These are phyloP conservation scores for Phytophthora hibernalis DNA, from an alignment of 352 stramenopile genomes.

Conservation along the genomic window DNA sequence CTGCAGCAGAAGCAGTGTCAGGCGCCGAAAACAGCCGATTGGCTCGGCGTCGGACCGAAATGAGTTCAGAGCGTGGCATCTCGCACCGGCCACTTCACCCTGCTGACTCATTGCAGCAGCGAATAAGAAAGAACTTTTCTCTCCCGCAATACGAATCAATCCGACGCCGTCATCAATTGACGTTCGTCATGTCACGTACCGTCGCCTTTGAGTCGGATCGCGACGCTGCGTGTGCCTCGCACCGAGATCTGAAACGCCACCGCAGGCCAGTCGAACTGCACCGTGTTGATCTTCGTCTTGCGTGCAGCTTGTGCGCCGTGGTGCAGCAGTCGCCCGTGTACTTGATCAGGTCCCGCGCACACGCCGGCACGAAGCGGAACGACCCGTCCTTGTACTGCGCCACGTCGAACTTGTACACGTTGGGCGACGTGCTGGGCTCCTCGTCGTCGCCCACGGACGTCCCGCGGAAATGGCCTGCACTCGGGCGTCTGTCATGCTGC, in stretches of 20 bases:
- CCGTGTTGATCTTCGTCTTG: conserved; percentile 86
- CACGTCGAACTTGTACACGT: conserved; percentile 86
- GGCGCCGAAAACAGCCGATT: conserved; percentile 24
- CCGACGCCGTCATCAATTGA: conserved; percentile 10
- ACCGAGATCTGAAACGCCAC: conserved; percentile 75
- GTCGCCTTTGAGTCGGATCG: conserved; percentile 86
- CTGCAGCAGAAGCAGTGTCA: conserved; percentile 38
- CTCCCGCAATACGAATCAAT: conserved; percentile 19
- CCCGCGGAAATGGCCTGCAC: conserved; percentile 39
- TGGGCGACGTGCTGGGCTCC: conserved; percentile 26
- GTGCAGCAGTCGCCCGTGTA: conserved; percentile 80
- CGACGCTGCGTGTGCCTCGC: conserved; percentile 61
- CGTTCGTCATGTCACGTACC: conserved; percentile 43
- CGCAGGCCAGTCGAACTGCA: conserved; percentile 88
- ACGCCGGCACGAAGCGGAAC: conserved; percentile 75
- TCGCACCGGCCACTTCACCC: conserved; percentile 31
- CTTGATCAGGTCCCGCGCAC: conserved; percentile 72
- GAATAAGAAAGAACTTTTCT: conserved; percentile 23
- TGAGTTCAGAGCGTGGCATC: conserved; percentile 55
- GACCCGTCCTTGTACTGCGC: conserved; percentile 76
- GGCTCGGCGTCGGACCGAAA: conserved; percentile 38
- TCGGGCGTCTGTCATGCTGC: conserved; percentile 32
- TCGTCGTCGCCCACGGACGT: conserved; percentile 45
- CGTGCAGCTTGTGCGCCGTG: conserved; percentile 64
- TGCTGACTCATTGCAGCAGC: conserved; percentile 4